Conservation (phyloP, 2,329 filamentous ascomycete species). For the Hirsutella minnesotensis region DNA sequence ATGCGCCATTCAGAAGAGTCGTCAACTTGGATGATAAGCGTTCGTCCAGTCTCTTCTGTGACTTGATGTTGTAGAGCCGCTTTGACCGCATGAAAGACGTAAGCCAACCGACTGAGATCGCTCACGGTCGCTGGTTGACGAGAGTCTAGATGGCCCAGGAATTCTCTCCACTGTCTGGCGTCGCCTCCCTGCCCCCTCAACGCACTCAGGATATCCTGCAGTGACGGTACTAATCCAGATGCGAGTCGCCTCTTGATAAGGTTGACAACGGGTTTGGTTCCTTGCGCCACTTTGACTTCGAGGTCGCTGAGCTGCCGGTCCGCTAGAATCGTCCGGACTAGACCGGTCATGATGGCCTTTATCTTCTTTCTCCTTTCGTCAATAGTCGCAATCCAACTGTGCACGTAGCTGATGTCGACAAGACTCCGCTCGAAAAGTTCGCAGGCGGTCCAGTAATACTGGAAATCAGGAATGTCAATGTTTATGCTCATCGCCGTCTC, state of each 20-base stretch:
- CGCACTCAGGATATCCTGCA: neutral
- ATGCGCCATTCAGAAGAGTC: neutral
- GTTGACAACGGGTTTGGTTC: neutral
- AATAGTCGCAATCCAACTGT: neutral
- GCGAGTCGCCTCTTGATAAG: neutral
- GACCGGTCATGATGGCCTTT: neutral
- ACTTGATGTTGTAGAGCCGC: neutral
- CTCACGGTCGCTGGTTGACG: neutral
- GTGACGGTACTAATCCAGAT: neutral
- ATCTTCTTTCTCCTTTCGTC: neutral
- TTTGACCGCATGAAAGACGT: neutral
- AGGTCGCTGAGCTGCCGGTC: neutral
- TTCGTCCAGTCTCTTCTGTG: neutral
- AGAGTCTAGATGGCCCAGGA: neutral
- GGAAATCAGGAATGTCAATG: neutral
- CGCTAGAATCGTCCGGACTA: neutral
- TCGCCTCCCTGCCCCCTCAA: neutral
- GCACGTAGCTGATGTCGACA: neutral
- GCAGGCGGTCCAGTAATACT: constrained; percentile 1
- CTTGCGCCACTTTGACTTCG: neutral
- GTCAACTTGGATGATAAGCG: neutral
- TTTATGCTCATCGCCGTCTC: neutral
- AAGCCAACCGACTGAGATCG: neutral
- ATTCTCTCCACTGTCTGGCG: neutral
- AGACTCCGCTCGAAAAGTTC: neutral